Conservation (phyloP, 306 rosid species). For the Sesbania bispinosa region DNA sequence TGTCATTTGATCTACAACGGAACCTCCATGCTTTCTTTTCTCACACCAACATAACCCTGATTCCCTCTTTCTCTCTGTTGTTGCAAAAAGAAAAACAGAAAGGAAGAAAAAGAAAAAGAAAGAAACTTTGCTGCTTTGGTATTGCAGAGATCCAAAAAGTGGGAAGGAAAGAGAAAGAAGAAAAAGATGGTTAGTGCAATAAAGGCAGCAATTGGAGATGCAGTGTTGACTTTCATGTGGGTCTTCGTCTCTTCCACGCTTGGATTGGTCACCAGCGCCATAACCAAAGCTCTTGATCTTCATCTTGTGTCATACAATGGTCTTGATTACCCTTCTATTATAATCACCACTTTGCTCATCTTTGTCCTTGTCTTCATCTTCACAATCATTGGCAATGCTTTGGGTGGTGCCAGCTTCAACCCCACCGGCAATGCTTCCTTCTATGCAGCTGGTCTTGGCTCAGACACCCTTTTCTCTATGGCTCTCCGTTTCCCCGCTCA, state of each 20-base stretch:
- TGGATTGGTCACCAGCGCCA: constrained; percentile 43
- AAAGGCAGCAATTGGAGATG: constrained; percentile 67
- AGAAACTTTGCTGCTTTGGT: not conserved
- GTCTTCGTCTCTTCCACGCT: constrained; percentile 53
- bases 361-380: constrained; percentile 52
- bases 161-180: not conserved
- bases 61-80: not conserved
- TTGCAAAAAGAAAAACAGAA: not conserved
- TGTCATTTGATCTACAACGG: no score
- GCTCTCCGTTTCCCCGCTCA: constrained; percentile 94
- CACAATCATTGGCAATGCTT: constrained; percentile 49
- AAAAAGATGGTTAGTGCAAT: constrained; percentile 45
- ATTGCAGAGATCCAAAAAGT: not conserved
- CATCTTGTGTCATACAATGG: constrained; percentile 26
- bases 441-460: constrained; percentile 73
- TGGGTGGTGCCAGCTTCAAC: constrained; percentile 93
- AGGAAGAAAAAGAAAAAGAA: not conserved
- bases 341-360: constrained; percentile 50
- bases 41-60: not conserved
- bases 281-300: constrained; percentile 34
- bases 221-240: constrained; percentile 61
- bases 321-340: constrained; percentile 31
- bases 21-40: no score
- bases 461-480: constrained; percentile 77
- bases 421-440: constrained; percentile 78